Base-by-base conservation (phyloP, 1,139 yeast species). In the Saccharomyces hybrid region DNA sequence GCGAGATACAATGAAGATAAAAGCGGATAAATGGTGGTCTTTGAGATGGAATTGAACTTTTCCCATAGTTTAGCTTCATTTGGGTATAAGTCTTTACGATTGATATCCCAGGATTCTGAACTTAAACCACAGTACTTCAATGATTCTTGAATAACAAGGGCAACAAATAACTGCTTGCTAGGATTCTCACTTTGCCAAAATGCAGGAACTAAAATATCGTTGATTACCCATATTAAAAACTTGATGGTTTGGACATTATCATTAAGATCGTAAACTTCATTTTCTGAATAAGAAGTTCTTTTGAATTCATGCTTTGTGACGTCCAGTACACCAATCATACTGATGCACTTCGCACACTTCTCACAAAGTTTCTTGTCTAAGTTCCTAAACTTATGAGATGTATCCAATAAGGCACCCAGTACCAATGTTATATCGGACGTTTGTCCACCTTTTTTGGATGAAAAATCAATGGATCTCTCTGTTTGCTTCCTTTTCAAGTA, bases 151-250 rank as follows among this genome's bases (percentile, higher is more conserved):
- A 95, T 88, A 0, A 95, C 88, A 70, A 81, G 87, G 0, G 97
- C 97, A 38, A 91, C 78, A 65, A 86, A 88, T 58, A 88, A 76
- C 67, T 95, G 99, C 52, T 84, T 82, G 27, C 82, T 81, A 0
- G 99, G 97, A 65, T 90, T 90, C 50, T 86, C 87, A 0, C 97
- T 86, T 0, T 97, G 90, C 82, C 95, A 85, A 68, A 90, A 91
- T 1, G 89, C 81, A 48, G 87, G 88, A 8, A 91, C 85, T 16
- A 95, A 75, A 59, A 82, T 78, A 52, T 79, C 79, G 59, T 88
- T 86, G 50, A 91, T 74, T 55, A 91, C 82, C 61, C 79, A 78
- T 4, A 82, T 74, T 16, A 90, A 76, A 64, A 93, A 89, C 3
- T 75, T 76, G 3, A 82, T 75, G 41, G 82, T 81, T 62, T 90